Base-by-base conservation (phyloP, 176 grass and related monocot species). In the Dactylis glomerata region DNA sequence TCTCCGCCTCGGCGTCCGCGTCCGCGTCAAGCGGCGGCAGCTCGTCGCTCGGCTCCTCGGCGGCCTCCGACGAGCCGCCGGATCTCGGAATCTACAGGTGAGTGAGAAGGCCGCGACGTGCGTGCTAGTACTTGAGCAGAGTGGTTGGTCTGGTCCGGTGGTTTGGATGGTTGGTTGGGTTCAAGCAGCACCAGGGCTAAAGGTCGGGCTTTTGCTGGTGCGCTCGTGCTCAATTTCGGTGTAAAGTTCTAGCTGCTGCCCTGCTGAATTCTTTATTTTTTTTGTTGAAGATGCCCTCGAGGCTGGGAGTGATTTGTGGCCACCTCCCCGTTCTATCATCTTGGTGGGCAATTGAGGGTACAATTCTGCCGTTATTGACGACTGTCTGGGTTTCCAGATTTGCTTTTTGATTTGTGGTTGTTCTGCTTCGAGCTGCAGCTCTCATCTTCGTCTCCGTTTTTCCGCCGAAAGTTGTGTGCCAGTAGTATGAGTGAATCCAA, bases 51-150 rank as follows among this genome's bases (percentile, higher is more conserved):
- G 89, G 61, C 5, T 91, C 89, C 8, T 91, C 89, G 36, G 86
- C 84, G 66, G 90, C 93, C 27, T 95, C 88, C 47, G 93, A 95
- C 72, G 93, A 92, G 50, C 78, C 73, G 41, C 69, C 81, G 80
- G 93, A 90, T 92, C 88, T 90, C 41, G 90, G 76, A 2, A 40
- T 77, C 56, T 84, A 79, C 78, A 90, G 93, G 93, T 92, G 82
- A 84, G 37, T 38, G 2, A 38, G 2, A 38, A 50, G 14, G 20
- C 38, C 1, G 59, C 44, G 24, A 59, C 41, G 8, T 37, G 1
- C 34, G n/a, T 24, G 11, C 20, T 30, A 16, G 27, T 36, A 50
- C 47, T n/a, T n/a, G n/a, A 19, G 3, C 62, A 27, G 22, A 40
- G 58, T 38, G 5, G 73, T 67, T 57, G 55, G 3, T 49, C 4